A percentile compares a stretch with the other conserved stretches of the same genome.
phyloP scores from a whole-genome alignment of 2,329 filamentous ascomycete genomes.

The Dissoconium aciculare region DNA sequence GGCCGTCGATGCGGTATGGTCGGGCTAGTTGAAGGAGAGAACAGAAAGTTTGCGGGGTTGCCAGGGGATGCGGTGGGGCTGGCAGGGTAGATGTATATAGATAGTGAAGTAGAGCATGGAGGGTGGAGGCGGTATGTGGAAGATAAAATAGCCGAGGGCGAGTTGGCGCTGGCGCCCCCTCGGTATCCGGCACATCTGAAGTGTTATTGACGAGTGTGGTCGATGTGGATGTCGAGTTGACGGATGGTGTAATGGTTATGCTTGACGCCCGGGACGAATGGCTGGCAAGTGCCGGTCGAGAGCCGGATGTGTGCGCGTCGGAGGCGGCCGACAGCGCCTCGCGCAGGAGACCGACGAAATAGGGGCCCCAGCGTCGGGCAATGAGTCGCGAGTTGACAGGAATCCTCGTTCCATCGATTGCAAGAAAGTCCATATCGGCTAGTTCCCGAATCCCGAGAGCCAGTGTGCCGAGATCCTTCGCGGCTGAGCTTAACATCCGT shows the following conservation, averaged over 20 bases:
- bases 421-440: slow-evolving; percentile 91
- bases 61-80: slow-evolving; percentile 57
- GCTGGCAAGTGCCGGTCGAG: slow-evolving; percentile 43
- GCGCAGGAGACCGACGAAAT: slow-evolving; percentile 80
- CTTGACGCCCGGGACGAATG: slow-evolving; percentile 59
- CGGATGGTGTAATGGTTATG: slow-evolving; percentile 65
- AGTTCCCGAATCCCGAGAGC: slow-evolving; percentile 69
- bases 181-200: slow-evolving; percentile 37
- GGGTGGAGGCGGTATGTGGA: slow-evolving; percentile 77
- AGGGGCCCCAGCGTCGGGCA: slow-evolving; percentile 80
- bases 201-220: slow-evolving; percentile 34
- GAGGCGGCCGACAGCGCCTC: slow-evolving; percentile 59
- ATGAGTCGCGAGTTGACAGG: slow-evolving; percentile 86
- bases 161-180: slow-evolving; percentile 40
- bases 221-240: slow-evolving; percentile 31
- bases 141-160: slow-evolving; percentile 80
- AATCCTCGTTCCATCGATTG: slow-evolving; percentile 78
- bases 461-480: slow-evolving; percentile 72
- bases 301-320: slow-evolving; percentile 57
- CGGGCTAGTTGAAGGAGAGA: slow-evolving; percentile 85
- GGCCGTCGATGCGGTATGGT: slow-evolving; percentile 82
- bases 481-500: slow-evolving; percentile 57
- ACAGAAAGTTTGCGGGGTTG: slow-evolving; percentile 89
- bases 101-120: slow-evolving; percentile 82
- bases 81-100: slow-evolving; percentile 87